These are phyloP conservation scores for Carex scoparia DNA, from an alignment of 176 grass and related monocot species.

Conservation along the genomic window DNA sequence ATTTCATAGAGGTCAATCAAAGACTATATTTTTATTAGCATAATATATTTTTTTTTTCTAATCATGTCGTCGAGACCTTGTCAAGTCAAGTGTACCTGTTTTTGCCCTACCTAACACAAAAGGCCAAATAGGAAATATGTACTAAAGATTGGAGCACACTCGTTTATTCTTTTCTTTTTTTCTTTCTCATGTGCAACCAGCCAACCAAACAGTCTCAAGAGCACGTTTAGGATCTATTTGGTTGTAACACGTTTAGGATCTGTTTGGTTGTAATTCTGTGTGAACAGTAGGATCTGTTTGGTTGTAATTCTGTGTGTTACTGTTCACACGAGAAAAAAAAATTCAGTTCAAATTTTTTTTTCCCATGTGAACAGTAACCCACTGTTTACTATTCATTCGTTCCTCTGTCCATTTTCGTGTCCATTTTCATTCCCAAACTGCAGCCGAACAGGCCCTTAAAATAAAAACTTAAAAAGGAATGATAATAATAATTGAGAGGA, in stretches of 20 bases:
- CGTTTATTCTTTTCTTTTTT: not conserved
- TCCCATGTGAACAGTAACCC: too few species aligned
- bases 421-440: too few species aligned
- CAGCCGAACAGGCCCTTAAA: not conserved
- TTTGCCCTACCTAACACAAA: conserved; percentile 16
- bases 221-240: not conserved
- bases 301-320: too few species aligned
- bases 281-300: too few species aligned
- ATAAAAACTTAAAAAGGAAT: not conserved
- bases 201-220: not conserved
- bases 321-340: too few species aligned
- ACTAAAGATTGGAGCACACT: not conserved
- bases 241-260: too few species aligned
- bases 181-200: conserved; percentile 7
- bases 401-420: too few species aligned
- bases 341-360: too few species aligned
- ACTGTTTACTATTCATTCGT: too few species aligned
- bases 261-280: too few species aligned
- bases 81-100: not conserved
- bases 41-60: not conserved
- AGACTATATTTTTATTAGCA: not conserved
- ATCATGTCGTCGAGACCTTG: not conserved
- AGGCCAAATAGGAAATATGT: conserved; percentile 6
- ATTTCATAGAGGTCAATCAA: not conserved
- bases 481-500: not conserved